Percentiles rank a stretch among this genome's conserved stretches.
These are phyloP conservation scores for Trichoderma gracile DNA, from an alignment of 2,329 filamentous ascomycete genomes.

Conservation along the genomic window DNA sequence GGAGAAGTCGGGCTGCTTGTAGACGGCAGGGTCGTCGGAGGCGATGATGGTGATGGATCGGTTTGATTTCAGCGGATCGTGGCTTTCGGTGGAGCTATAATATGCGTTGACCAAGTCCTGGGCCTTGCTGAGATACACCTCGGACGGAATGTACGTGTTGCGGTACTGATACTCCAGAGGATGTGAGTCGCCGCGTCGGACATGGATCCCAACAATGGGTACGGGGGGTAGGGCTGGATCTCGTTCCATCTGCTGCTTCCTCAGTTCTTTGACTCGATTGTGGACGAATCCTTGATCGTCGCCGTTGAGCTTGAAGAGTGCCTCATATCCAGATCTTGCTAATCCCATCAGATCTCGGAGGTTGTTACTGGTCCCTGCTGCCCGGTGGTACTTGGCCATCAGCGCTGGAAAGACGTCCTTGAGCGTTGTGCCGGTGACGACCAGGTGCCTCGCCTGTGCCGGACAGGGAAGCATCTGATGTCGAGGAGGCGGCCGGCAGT, in stretches of 20 bases:
- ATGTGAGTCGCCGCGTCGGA: conserved; percentile 77
- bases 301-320: conserved; percentile 65
- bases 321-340: conserved; percentile 68
- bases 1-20: conserved; percentile 63
- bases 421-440: conserved; percentile 70
- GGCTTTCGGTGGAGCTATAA: conserved; percentile 47
- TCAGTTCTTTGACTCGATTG: conserved; percentile 58
- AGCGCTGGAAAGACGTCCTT: conserved; percentile 63
- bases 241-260: conserved; percentile 46
- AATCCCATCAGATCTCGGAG: conserved; percentile 64
- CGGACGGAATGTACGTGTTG: conserved; percentile 74
- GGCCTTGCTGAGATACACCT: conserved; percentile 64
- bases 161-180: conserved; percentile 76
- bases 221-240: conserved; percentile 43
- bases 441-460: conserved; percentile 70
- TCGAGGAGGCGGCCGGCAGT: conserved; percentile 70
- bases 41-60: conserved; percentile 63
- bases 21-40: conserved; percentile 79
- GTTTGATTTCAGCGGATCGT: conserved; percentile 36
- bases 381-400: conserved; percentile 38
- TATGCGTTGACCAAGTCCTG: conserved; percentile 54
- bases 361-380: conserved; percentile 31
- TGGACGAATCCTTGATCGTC: conserved; percentile 67
- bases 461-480: conserved; percentile 80
- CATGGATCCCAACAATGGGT: conserved; percentile 67